phyloP scores from a whole-genome alignment of 2,329 filamentous ascomycete species.

The Aaosphaeria arxii region DNA sequence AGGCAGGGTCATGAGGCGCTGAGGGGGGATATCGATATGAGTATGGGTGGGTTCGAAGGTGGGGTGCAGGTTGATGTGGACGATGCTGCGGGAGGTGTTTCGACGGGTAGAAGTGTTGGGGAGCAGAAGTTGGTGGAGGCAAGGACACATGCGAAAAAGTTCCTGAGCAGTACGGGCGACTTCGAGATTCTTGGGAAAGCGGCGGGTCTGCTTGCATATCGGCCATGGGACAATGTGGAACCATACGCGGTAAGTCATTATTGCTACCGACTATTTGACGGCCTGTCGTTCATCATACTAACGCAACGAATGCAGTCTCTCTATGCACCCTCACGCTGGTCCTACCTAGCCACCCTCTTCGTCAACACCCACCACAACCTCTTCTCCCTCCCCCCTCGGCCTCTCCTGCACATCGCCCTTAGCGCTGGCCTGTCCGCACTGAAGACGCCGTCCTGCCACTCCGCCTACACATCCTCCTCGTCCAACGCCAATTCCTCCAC shows the following conservation, averaged over 20 bases:
- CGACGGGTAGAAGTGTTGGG: background rate
- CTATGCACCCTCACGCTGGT: conserved; percentile 73
- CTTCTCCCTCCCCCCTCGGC: conserved; percentile 75
- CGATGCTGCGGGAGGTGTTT: background rate
- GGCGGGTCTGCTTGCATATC: conserved; percentile 76
- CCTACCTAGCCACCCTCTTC: conserved; percentile 74
- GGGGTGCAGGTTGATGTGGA: conserved; percentile 56
- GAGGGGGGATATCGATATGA: conserved; percentile 17
- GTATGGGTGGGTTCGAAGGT: conserved; percentile 42
- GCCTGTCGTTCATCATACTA: conserved; percentile 6
- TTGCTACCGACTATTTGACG: background rate
- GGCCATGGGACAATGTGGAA: conserved; percentile 57
- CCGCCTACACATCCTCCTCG: conserved; percentile 56
- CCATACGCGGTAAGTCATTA: conserved; percentile 54
- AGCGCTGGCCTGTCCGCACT: conserved; percentile 89
- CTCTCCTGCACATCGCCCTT: conserved; percentile 85
- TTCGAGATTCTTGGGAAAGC: conserved; percentile 69
- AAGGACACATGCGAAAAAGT: conserved; percentile 76
- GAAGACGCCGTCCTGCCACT: conserved; percentile 93
- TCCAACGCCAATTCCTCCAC: conserved; percentile 57
- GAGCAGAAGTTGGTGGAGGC: conserved; percentile 66
- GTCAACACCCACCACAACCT: conserved; percentile 82
- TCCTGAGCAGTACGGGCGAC: conserved; percentile 68
- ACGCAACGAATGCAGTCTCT: conserved; percentile 53
- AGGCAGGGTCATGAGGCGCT: conserved; percentile 50